Evolutionary conservation across 2,329 filamentous ascomycete species (phyloP).

Genomic region (Metarhizium album): DNA sequence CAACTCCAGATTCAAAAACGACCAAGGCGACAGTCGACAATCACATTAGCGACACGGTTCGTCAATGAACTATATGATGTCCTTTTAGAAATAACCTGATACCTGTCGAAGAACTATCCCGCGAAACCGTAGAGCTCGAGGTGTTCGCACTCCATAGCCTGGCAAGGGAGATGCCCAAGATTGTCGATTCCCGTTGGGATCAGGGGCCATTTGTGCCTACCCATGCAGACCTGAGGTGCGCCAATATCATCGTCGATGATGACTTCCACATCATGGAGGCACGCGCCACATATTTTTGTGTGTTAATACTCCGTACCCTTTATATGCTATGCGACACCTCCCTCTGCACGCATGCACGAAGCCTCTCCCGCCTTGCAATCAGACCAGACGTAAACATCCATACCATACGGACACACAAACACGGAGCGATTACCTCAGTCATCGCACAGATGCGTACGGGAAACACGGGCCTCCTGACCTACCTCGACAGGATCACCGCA

Average conservation of each 20-base stretch:
- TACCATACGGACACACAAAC: no score
- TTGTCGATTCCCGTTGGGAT: rapidly evolving
- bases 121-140: background rate
- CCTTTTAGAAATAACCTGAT: background rate
- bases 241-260: background rate
- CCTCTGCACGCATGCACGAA: no score
- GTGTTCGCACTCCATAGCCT: background rate
- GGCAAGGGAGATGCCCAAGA: background rate
- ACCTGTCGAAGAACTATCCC: background rate
- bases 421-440: no score
- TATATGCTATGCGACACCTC: no score
- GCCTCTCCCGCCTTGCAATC: no score
- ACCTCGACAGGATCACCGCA: no score
- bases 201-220: background rate
- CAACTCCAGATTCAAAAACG: background rate
- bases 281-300: no score
- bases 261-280: background rate
- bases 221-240: background rate
- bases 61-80: background rate
- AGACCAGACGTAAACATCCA: no score
- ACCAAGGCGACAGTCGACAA: background rate
- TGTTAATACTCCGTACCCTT: no score
- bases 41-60: background rate
- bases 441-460: no score
- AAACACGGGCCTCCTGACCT: no score